These are phyloP conservation scores for Ogataea nakhonphanomensis DNA, from an alignment of 805 yeast species.

Conservation along the genomic window DNA sequence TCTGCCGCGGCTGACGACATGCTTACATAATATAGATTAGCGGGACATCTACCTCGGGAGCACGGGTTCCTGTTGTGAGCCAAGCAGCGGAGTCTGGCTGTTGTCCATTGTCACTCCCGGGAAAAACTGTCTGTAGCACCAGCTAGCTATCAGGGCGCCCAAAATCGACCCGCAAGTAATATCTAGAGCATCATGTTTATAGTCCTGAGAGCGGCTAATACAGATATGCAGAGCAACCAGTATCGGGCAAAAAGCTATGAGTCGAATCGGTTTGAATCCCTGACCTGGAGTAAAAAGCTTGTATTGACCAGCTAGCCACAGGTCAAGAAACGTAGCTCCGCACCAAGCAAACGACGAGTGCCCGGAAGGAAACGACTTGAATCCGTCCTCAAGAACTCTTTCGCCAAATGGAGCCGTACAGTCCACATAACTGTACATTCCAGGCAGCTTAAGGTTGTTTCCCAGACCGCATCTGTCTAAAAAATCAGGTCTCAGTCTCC, in stretches of 20 bases:
- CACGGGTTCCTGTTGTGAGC: constrained; percentile 4
- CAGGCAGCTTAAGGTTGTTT: constrained; percentile 36
- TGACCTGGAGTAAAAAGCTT: constrained; percentile 22
- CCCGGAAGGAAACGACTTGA: constrained; percentile 78
- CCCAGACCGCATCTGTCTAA: constrained; percentile 63
- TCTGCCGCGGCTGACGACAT: not conserved
- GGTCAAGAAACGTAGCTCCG: constrained; percentile 56
- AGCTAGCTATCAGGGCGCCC: constrained; percentile 52
- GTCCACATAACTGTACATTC: constrained; percentile 27
- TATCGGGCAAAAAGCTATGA: constrained; percentile 38
- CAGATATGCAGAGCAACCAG: constrained; percentile 72
- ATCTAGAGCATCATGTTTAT: constrained; percentile 87
- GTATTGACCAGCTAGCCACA: constrained; percentile 65
- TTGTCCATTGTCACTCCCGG: constrained; percentile 12
- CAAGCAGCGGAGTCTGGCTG: constrained; percentile 10
- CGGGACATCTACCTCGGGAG: constrained; percentile 2
- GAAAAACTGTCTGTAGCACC: constrained; percentile 27
- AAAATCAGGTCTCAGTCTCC: constrained; percentile 88
- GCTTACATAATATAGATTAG: constrained; percentile 2
- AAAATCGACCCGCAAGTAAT: constrained; percentile 65
- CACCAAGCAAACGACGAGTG: constrained; percentile 70
- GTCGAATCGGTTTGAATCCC: constrained; percentile 6
- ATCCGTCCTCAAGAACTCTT: constrained; percentile 50
- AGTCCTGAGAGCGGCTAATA: constrained; percentile 79
- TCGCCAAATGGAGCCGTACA: constrained; percentile 36